These are phyloP conservation scores for Teunomyces pallodes DNA, from an alignment of 805 yeast genomes.

Conservation along the genomic window DNA sequence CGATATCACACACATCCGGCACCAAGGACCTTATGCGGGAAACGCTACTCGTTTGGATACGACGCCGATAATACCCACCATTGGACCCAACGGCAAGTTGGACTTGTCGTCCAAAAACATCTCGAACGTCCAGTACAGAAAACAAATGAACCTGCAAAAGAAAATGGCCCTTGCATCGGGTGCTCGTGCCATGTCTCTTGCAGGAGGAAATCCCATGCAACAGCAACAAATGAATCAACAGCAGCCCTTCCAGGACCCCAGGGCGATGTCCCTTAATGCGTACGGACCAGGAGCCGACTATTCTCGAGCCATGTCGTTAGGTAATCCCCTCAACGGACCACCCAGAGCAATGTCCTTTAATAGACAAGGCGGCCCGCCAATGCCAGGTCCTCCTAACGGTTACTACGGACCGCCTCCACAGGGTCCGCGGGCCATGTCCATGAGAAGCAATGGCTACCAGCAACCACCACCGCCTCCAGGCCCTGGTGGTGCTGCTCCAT, in stretches of 20 bases:
- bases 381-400: slow-evolving; percentile 9
- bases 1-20: slow-evolving; percentile 62
- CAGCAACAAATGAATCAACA: slow-evolving; percentile 8
- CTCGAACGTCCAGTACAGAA: slow-evolving; percentile 60
- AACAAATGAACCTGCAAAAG: slow-evolving; percentile 65
- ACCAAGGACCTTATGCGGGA: slow-evolving; percentile 63
- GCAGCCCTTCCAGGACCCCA: slow-evolving; percentile 8
- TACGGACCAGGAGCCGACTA: slow-evolving; percentile 4
- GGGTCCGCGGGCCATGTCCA: slow-evolving; percentile 9
- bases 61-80: slow-evolving; percentile 73
- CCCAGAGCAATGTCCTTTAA: slow-evolving; percentile 30
- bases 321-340: slow-evolving; percentile 16
- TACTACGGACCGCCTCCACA: background rate
- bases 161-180: slow-evolving; percentile 51
- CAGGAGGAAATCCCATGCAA: slow-evolving; percentile 29
- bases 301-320: slow-evolving; percentile 11
- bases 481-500: background rate
- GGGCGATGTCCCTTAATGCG: slow-evolving; percentile 13
- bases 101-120: background rate
- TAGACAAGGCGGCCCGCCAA: slow-evolving; percentile 10
- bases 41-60: slow-evolving; percentile 48
- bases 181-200: slow-evolving; percentile 45
- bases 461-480: background rate
- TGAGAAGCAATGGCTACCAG: slow-evolving; percentile 8
- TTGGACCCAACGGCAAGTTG: slow-evolving; percentile 26